A percentile compares a stretch with the other conserved stretches of the same genome.
Evolutionary conservation across 345 rosid species (phyloP).

Genomic region (Melaleuca quinquenervia): DNA sequence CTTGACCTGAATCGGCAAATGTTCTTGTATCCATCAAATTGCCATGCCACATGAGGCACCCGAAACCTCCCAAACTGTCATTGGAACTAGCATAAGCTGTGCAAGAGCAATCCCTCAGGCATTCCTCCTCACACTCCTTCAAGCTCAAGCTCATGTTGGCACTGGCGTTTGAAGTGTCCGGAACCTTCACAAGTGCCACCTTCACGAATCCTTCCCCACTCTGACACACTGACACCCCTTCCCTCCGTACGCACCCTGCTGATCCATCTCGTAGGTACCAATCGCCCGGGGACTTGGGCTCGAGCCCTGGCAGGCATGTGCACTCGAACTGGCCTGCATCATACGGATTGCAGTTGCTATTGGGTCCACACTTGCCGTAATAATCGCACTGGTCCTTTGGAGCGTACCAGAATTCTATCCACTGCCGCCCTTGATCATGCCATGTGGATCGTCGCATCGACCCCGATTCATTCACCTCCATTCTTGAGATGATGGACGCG

Average conservation of each 20-base stretch:
- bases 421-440: constrained; percentile 19
- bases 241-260: constrained; percentile 37
- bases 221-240: constrained; percentile 3
- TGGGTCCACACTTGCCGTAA: constrained; percentile 41
- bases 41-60: constrained; percentile 48
- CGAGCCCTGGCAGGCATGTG: constrained; percentile 47
- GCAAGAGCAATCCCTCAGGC: constrained; percentile 48
- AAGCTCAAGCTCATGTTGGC: constrained; percentile 29
- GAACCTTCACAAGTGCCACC: constrained; percentile 32
- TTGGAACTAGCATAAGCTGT: constrained; percentile 41
- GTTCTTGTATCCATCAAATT: constrained; percentile 32
- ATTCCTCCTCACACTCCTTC: constrained; percentile 21
- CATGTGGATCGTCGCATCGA: constrained; percentile 20
- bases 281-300: constrained; percentile 29
- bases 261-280: constrained; percentile 45
- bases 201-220: constrained; percentile 45
- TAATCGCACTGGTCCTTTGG: constrained; percentile 63
- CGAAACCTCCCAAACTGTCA: constrained; percentile 21
- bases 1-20: constrained; percentile 26
- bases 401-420: constrained; percentile 30
- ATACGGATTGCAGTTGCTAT: constrained; percentile 6
- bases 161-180: constrained; percentile 26
- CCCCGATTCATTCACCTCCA: constrained; percentile 26
- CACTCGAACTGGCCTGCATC: constrained; percentile 23
- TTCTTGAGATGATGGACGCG: constrained; percentile 26